Evolutionary conservation across 148 eudicot genomes (phyloP).

Genomic region (Arctostaphylos glauca): DNA sequence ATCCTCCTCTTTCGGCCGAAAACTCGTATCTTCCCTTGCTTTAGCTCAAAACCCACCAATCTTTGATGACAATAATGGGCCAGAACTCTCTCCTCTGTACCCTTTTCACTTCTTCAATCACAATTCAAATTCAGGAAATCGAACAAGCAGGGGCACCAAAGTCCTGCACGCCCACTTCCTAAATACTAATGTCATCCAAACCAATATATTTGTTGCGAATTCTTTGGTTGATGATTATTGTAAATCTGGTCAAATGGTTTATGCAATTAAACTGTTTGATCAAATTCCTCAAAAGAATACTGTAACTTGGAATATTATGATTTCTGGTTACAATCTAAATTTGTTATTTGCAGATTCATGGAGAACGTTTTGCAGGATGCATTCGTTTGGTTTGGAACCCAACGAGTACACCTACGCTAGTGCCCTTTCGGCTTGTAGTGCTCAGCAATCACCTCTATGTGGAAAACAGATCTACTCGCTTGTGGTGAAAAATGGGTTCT

Average conservation of each 20-base stretch:
- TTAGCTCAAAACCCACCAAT: constrained; percentile 23
- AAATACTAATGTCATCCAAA: constrained; percentile 23
- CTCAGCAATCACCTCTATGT: constrained; percentile 34
- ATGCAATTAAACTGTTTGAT: constrained; percentile 65
- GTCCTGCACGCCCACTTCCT: constrained; percentile 46
- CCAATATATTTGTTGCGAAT: constrained; percentile 38
- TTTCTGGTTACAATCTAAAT: constrained; percentile 55
- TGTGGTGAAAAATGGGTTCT: constrained; percentile 64
- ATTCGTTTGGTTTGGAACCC: constrained; percentile 38
- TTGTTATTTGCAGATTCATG: constrained; percentile 46
- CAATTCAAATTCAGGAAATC: constrained; percentile 34
- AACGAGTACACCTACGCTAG: constrained; percentile 67
- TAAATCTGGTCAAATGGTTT: constrained; percentile 32
- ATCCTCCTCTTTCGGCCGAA: constrained; percentile 19
- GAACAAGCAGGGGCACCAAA: constrained; percentile 31
- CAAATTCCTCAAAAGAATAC: constrained; percentile 46
- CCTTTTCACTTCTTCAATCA: constrained; percentile 36
- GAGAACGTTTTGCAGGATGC: constrained; percentile 63
- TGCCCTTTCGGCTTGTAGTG: constrained; percentile 64
- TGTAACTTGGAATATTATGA: constrained; percentile 62
- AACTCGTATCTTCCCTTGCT: constrained; percentile 33
- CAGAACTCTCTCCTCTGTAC: constrained; percentile 16
- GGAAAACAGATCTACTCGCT: constrained; percentile 63
- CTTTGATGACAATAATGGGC: neutral
- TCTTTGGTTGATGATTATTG: constrained; percentile 42